phyloP scores from a whole-genome alignment of 2,329 filamentous ascomycete genomes.

The Chalaropsis thielavioides region DNA sequence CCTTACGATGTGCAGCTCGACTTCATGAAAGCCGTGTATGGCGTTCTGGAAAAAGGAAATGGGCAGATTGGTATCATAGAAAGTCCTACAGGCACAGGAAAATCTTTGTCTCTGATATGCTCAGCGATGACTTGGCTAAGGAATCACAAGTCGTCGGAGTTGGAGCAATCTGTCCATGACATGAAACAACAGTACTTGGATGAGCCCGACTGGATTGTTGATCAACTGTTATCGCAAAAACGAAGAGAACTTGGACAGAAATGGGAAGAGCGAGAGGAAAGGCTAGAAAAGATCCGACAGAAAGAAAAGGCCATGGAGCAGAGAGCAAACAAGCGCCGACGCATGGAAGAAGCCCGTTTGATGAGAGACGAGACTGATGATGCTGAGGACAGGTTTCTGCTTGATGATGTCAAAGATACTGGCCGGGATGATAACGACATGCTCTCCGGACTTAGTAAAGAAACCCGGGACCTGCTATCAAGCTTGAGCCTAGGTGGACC shows the following conservation, averaged over 20 bases:
- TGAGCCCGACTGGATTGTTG: constrained; percentile 73
- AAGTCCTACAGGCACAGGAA: constrained; percentile 83
- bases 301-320: constrained; percentile 45
- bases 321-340: constrained; percentile 33
- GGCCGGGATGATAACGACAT: constrained; percentile 26
- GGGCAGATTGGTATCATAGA: constrained; percentile 80
- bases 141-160: constrained; percentile 52
- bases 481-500: constrained; percentile 39
- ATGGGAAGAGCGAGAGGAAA: constrained; percentile 60
- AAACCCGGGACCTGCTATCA: constrained; percentile 60
- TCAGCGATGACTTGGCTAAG: constrained; percentile 84
- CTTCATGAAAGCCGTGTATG: constrained; percentile 75
- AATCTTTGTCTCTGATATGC: constrained; percentile 84
- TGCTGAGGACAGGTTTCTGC: constrained; percentile 55
- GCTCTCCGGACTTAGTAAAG: constrained; percentile 50
- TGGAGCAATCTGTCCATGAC: constrained; percentile 36
- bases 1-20: constrained; percentile 78
- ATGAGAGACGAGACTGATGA: constrained; percentile 25
- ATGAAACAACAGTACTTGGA: constrained; percentile 38
- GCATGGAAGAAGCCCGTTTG: constrained; percentile 26
- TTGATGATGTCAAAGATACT: constrained; percentile 53
- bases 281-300: constrained; percentile 49
- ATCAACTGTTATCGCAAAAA: constrained; percentile 57
- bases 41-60: constrained; percentile 53
- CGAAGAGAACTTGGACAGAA: constrained; percentile 49